A percentile compares a stretch with the other conserved stretches of the same genome.
Conservation (phyloP, 2,329 filamentous ascomycete species). For the Coccinonectria pachysandricola region DNA sequence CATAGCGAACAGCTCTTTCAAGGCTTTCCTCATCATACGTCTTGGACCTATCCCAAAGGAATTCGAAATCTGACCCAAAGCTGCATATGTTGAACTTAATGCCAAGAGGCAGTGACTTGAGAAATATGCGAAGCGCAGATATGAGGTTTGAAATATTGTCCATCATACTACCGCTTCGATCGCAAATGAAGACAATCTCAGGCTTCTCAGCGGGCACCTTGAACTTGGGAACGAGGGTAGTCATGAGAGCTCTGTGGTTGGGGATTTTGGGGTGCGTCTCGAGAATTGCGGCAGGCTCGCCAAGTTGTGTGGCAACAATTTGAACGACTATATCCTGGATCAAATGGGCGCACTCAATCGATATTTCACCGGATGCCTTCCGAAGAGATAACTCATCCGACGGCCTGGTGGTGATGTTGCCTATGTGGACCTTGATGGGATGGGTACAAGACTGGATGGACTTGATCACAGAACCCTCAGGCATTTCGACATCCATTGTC, state of each 20-base stretch:
- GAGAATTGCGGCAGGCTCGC: slow-evolving; percentile 52
- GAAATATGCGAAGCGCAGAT: slow-evolving; percentile 49
- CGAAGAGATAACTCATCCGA: slow-evolving; percentile 40
- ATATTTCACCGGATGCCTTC: slow-evolving; percentile 52
- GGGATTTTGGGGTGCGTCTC: slow-evolving; percentile 54
- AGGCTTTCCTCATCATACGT: slow-evolving; percentile 35
- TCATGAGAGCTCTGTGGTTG: slow-evolving; percentile 57
- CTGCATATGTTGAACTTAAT: slow-evolving; percentile 62
- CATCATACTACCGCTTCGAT: slow-evolving; percentile 59
- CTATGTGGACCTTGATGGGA: slow-evolving; percentile 54
- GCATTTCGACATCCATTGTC: slow-evolving; percentile 33
- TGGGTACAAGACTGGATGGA: slow-evolving; percentile 58
- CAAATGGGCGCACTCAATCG: slow-evolving; percentile 41
- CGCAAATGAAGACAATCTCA: slow-evolving; percentile 64
- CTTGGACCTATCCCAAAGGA: slow-evolving; percentile 38
- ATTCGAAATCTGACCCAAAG: slow-evolving; percentile 41
- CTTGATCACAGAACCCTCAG: slow-evolving; percentile 44
- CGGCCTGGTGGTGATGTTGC: slow-evolving; percentile 34
- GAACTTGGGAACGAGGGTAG: slow-evolving; percentile 61
- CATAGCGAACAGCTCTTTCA: slow-evolving; percentile 30
- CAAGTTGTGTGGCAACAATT: slow-evolving; percentile 48
- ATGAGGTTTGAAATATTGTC: slow-evolving; percentile 42
- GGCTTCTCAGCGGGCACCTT: slow-evolving; percentile 41
- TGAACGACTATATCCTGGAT: slow-evolving; percentile 59
- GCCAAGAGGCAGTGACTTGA: slow-evolving; percentile 54